These are phyloP conservation scores for Xylaria nigripes DNA, from an alignment of 495 filamentous ascomycete species.

Conservation along the genomic window DNA sequence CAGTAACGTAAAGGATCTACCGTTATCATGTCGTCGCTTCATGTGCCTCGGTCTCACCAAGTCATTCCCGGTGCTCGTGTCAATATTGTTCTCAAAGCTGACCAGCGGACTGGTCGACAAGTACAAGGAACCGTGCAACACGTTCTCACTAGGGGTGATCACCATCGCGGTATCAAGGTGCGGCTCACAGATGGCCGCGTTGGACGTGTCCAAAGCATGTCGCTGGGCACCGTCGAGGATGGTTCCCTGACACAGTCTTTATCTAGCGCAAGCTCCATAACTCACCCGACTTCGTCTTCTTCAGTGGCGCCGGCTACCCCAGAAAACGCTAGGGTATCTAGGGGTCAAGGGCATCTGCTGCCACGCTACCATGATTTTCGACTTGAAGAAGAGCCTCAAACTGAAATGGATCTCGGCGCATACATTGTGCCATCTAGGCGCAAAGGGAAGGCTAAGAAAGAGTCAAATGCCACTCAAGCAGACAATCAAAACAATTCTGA, in stretches of 20 bases:
- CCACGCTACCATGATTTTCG: conserved; percentile 16
- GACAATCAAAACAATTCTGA: conserved; percentile 7
- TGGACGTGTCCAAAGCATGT: conserved; percentile 57
- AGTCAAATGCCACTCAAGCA: conserved; percentile 11
- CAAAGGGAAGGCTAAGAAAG: conserved; percentile 21
- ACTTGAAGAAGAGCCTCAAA: conserved; percentile 19
- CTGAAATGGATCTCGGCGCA: conserved; percentile 32
- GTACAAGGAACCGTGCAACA: conserved; percentile 53
- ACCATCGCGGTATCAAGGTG: conserved; percentile 72
- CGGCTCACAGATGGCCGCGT: conserved; percentile 57
- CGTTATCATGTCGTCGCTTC: not conserved
- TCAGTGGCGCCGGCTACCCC: not conserved
- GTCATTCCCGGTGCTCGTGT: conserved; percentile 52
- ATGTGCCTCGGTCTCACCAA: conserved; percentile 42
- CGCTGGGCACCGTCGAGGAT: conserved; percentile 13
- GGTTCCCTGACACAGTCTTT: conserved; percentile 15
- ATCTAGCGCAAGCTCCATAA: conserved; percentile 9
- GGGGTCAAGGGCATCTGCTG: conserved; percentile 11
- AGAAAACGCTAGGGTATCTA: not conserved
- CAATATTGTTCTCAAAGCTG: conserved; percentile 61
- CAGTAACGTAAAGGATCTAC: not conserved
- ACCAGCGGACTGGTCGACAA: conserved; percentile 61
- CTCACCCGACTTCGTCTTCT: not conserved
- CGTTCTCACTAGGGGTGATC: conserved; percentile 59
- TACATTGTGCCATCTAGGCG: conserved; percentile 40